Percentiles rank a stretch among this genome's conserved stretches.
Conservation (phyloP, 2,329 filamentous ascomycete species). For the Fusarium annulatum region DNA sequence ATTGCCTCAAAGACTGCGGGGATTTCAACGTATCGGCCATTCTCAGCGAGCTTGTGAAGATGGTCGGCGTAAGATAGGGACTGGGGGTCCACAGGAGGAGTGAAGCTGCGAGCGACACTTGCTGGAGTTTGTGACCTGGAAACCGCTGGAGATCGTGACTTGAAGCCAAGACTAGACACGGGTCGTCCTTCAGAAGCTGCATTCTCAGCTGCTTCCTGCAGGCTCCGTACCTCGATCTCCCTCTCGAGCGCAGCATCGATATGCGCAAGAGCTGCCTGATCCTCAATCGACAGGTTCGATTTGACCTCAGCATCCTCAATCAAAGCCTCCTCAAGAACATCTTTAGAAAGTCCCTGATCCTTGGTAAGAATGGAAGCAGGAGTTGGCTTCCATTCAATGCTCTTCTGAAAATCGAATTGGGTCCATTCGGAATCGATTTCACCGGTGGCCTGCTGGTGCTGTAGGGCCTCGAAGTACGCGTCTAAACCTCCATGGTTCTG, state of each 20-base stretch:
- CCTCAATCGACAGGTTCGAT: constrained; percentile 57
- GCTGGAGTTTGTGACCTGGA: constrained; percentile 57
- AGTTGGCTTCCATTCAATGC: constrained; percentile 86
- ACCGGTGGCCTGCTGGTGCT: constrained; percentile 75
- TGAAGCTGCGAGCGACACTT: constrained; percentile 65
- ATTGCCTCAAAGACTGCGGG: constrained; percentile 91
- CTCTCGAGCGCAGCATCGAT: constrained; percentile 87
- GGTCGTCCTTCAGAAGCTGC: constrained; percentile 52
- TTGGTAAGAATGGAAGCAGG: constrained; percentile 68
- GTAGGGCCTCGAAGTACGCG: constrained; percentile 91
- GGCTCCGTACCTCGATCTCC: constrained; percentile 72
- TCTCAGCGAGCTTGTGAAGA: constrained; percentile 77
- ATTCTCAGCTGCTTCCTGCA: constrained; percentile 58
- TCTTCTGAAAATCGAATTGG: constrained; percentile 88
- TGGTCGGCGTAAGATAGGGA: constrained; percentile 80
- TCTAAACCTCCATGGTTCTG: constrained; percentile 75
- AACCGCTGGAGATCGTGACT: constrained; percentile 54
- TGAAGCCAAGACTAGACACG: constrained; percentile 55
- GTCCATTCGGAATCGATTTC: constrained; percentile 85
- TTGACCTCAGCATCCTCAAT: constrained; percentile 52
- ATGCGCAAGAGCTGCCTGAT: constrained; percentile 75
- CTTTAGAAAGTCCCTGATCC: constrained; percentile 60
- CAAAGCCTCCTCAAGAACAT: constrained; percentile 48
- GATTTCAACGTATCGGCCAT: constrained; percentile 84
- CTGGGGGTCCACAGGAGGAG: constrained; percentile 71